A percentile compares a stretch with the other conserved stretches of the same genome.
These are phyloP conservation scores for Moesziomyces sp. DNA, from an alignment of 1,284 basidiomycete genomes.

Conservation along the genomic window DNA sequence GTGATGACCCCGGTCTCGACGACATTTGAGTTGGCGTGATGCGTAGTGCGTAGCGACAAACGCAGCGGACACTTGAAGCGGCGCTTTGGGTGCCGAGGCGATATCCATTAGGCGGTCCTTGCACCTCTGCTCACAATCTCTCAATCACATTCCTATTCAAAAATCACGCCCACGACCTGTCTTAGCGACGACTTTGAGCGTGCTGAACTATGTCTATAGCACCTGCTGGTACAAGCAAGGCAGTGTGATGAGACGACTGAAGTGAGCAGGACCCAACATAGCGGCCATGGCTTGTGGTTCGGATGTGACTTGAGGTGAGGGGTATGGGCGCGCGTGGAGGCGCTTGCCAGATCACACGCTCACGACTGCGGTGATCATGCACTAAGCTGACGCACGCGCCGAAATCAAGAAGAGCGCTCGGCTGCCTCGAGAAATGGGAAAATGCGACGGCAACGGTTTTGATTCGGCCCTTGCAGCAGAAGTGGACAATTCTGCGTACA, in stretches of 20 bases:
- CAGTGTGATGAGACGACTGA: too few species aligned
- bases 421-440: background rate
- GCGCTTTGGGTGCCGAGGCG: background rate
- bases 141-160: background rate
- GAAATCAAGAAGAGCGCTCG: background rate
- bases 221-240: too few species aligned
- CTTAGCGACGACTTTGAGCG: too few species aligned
- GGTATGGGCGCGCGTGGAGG: background rate
- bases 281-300: background rate
- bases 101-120: background rate
- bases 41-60: background rate
- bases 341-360: background rate
- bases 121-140: background rate
- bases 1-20: constrained; percentile 40
- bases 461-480: background rate
- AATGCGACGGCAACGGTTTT: background rate
- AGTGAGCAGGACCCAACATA: background rate
- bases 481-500: background rate
- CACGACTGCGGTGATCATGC: background rate
- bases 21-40: constrained; percentile 10
- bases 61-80: background rate
- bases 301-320: background rate
- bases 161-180: background rate
- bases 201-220: too few species aligned
- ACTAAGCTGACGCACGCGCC: background rate